Conservation (phyloP, 495 filamentous ascomycete genomes). For the Penicillium tannophilum region DNA sequence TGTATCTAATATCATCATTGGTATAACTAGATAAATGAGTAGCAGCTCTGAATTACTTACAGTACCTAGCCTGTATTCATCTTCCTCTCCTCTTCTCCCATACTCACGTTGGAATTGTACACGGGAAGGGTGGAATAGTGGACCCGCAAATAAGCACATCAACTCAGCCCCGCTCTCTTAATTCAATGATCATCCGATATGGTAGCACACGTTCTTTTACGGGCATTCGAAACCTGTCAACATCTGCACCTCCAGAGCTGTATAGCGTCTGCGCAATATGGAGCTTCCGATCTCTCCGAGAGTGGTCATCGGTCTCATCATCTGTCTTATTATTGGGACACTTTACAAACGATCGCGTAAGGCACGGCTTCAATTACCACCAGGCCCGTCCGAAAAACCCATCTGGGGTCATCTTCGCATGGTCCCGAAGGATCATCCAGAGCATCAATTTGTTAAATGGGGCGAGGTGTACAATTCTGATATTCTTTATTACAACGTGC, state of each 20-base stretch:
- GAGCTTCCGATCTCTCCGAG: not conserved
- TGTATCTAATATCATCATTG: no score
- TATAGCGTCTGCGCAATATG: not conserved
- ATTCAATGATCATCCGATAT: no score
- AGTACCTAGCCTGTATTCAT: no score
- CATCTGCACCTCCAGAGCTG: not conserved
- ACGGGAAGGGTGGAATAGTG: no score
- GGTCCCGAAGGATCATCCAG: constrained; percentile 22
- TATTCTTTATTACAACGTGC: constrained; percentile 18
- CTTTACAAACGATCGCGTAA: not conserved
- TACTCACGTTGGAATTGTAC: not conserved
- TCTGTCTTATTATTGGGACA: not conserved
- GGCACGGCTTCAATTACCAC: constrained; percentile 10
- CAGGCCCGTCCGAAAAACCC: constrained; percentile 15
- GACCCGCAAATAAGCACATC: no score
- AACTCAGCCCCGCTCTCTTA: no score
- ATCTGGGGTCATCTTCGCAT: constrained; percentile 29
- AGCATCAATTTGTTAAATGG: constrained; percentile 23
- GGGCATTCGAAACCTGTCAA: no score
- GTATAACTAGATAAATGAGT: no score
- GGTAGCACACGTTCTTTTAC: not conserved
- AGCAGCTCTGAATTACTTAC: no score
- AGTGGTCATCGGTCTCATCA: not conserved
- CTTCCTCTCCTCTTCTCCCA: not conserved
- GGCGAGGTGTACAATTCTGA: constrained; percentile 24